phyloP scores from a whole-genome alignment of 2,329 filamentous ascomycete species.

The Fusarium miscanthi region DNA sequence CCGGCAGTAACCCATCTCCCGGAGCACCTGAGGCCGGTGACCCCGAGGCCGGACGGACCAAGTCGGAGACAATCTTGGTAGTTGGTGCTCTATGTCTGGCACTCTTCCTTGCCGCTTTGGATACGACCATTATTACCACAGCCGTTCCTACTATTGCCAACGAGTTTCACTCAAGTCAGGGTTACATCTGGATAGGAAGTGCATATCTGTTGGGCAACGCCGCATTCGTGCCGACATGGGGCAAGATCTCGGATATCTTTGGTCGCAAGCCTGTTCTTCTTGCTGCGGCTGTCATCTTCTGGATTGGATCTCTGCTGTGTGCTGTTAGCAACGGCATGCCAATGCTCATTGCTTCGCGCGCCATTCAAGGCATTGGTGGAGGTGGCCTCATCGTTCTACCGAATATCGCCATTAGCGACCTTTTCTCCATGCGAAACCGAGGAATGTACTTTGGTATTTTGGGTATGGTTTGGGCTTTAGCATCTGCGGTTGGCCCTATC shows the following conservation, averaged over 20 bases:
- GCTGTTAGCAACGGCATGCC: constrained; percentile 61
- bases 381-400: constrained; percentile 69
- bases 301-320: constrained; percentile 65
- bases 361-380: constrained; percentile 67
- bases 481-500: constrained; percentile 73
- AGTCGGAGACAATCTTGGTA: constrained; percentile 53
- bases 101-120: constrained; percentile 66
- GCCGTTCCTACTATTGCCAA: constrained; percentile 73
- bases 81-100: constrained; percentile 56
- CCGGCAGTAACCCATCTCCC: constrained; percentile 17
- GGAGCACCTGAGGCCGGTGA: constrained; percentile 30
- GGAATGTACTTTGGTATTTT: constrained; percentile 65
- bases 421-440: constrained; percentile 63
- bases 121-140: constrained; percentile 73
- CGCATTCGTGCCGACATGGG: constrained; percentile 76
- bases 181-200: constrained; percentile 82
- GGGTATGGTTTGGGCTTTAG: constrained; percentile 71
- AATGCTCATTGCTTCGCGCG: constrained; percentile 65
- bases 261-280: constrained; percentile 67
- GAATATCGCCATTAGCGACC: constrained; percentile 68
- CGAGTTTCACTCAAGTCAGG: constrained; percentile 72
- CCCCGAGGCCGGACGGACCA: constrained; percentile 53
- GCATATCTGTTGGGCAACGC: constrained; percentile 79
- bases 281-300: constrained; percentile 63
- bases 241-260: constrained; percentile 69